phyloP scores from a whole-genome alignment of 2,329 filamentous ascomycete genomes.

The Hortaea werneckii region DNA sequence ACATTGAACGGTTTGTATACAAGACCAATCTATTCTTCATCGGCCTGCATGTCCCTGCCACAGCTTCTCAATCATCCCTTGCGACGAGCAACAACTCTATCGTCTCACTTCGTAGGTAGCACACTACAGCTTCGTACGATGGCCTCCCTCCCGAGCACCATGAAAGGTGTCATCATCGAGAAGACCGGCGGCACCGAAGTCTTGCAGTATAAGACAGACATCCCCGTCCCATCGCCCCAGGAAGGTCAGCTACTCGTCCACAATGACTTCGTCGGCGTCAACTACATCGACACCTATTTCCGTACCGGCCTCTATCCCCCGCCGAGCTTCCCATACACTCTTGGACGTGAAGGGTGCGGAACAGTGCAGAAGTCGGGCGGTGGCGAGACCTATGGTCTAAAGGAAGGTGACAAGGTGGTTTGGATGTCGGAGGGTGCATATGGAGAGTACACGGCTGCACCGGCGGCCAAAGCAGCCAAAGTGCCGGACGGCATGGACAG shows the following conservation, averaged over 20 bases:
- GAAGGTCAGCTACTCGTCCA: conserved; percentile 69
- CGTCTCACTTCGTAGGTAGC: conserved; percentile 1
- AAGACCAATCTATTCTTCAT: too few species aligned
- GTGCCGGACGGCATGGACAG: conserved; percentile 54
- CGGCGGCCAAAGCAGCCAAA: conserved; percentile 46
- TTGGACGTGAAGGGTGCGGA: conserved; percentile 72
- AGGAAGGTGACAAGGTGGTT: conserved; percentile 59
- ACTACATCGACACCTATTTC: conserved; percentile 92
- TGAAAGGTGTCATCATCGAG: conserved; percentile 64
- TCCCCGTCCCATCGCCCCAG: conserved; percentile 58
- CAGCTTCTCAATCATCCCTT: neutral
- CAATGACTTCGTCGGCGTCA: conserved; percentile 71
- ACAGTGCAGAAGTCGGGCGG: conserved; percentile 53
- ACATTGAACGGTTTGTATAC: too few species aligned
- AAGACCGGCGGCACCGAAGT: conserved; percentile 64
- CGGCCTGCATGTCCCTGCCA: conserved; percentile 3
- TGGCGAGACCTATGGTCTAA: conserved; percentile 43
- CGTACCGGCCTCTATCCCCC: conserved; percentile 70
- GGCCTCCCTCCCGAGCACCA: conserved; percentile 50
- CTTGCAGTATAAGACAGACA: conserved; percentile 57
- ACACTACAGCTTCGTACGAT: conserved; percentile 1
- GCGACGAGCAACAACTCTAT: neutral
- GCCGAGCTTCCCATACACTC: conserved; percentile 58
- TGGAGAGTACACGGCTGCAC: conserved; percentile 48
- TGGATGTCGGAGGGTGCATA: conserved; percentile 52